Conservation (phyloP, 306 rosid species). For the Prunus kanzakura region DNA sequence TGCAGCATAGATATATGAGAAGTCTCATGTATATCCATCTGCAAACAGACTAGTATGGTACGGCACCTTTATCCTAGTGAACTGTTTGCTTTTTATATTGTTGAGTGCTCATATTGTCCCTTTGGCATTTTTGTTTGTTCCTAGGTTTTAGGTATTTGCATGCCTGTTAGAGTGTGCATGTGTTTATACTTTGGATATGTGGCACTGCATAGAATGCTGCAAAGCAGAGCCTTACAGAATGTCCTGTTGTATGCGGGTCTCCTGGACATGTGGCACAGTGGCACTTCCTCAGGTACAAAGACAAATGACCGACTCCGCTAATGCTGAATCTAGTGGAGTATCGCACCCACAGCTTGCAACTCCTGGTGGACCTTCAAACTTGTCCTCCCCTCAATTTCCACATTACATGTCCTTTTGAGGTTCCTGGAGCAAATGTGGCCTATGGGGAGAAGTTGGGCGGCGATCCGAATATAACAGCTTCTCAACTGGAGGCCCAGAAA, state of each 20-base stretch:
- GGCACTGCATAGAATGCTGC: neutral
- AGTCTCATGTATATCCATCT: slow-evolving; percentile 62
- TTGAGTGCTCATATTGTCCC: neutral
- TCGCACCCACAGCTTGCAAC: slow-evolving; percentile 26
- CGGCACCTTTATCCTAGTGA: slow-evolving; percentile 9
- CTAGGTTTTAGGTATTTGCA: neutral
- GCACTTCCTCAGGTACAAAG: slow-evolving; percentile 42
- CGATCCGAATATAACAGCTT: slow-evolving; percentile 36
- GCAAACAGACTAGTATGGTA: slow-evolving; percentile 73
- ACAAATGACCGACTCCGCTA: slow-evolving; percentile 36
- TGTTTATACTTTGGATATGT: neutral
- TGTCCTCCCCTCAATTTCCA: slow-evolving; percentile 44
- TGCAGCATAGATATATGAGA: slow-evolving; percentile 87
- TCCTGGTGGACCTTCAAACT: slow-evolving; percentile 52
- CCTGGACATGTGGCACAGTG: slow-evolving; percentile 44
- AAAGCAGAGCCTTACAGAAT: neutral
- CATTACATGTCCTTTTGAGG: slow-evolving; percentile 27
- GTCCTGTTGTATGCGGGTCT: slow-evolving; percentile 42
- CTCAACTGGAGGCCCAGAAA: slow-evolving; percentile 59
- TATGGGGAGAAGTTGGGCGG: slow-evolving; percentile 36
- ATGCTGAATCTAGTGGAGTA: slow-evolving; percentile 37
- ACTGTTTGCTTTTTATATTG: slow-evolving; percentile 6
- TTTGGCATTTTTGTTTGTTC: neutral
- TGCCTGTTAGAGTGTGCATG: no score
- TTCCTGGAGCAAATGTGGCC: slow-evolving; percentile 17